Percentiles rank a stretch among this genome's conserved stretches.
These are phyloP conservation scores for Talaromyces sp. DNA, from an alignment of 2,329 filamentous ascomycete genomes.

Conservation along the genomic window DNA sequence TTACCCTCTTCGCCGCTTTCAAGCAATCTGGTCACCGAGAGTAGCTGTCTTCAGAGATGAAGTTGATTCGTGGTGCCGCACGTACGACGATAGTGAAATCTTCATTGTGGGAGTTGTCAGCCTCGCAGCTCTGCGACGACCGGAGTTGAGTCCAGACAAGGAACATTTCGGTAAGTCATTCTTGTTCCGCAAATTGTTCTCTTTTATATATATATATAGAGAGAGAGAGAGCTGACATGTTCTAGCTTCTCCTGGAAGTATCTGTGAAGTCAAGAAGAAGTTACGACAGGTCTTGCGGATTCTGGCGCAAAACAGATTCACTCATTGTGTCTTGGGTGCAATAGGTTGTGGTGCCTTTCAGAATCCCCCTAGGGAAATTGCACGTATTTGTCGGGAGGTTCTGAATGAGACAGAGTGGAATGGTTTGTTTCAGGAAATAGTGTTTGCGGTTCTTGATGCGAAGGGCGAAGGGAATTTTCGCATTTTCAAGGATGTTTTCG, in stretches of 20 bases:
- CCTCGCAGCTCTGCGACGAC: slow-evolving; percentile 54
- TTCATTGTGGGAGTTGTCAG: slow-evolving; percentile 58
- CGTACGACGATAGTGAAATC: slow-evolving; percentile 25
- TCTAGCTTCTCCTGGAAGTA: slow-evolving; percentile 35
- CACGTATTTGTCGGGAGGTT: slow-evolving; percentile 60
- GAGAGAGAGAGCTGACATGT: background rate
- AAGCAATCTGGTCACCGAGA: slow-evolving; percentile 57
- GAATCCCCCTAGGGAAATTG: slow-evolving; percentile 62
- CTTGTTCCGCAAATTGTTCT: no score
- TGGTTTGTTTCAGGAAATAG: slow-evolving; percentile 62
- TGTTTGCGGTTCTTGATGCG: slow-evolving; percentile 60
- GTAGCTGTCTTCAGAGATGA: slow-evolving; percentile 57
- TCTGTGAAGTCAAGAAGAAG: slow-evolving; percentile 58
- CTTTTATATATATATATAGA: no score
- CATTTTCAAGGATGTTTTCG: slow-evolving; percentile 16
- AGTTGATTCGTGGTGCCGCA: slow-evolving; percentile 18
- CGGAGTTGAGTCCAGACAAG: slow-evolving; percentile 26
- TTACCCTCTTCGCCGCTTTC: slow-evolving; percentile 54
- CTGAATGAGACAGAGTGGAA: slow-evolving; percentile 58
- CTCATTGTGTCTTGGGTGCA: slow-evolving; percentile 58
- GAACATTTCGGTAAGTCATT: slow-evolving; percentile 10
- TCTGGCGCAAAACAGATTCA: slow-evolving; percentile 48
- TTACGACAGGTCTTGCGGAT: slow-evolving; percentile 60
- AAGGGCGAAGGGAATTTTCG: slow-evolving; percentile 25
- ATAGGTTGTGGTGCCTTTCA: slow-evolving; percentile 65